Conservation (phyloP, 805 yeast species). For the Monosporozyma yasuniensis region DNA sequence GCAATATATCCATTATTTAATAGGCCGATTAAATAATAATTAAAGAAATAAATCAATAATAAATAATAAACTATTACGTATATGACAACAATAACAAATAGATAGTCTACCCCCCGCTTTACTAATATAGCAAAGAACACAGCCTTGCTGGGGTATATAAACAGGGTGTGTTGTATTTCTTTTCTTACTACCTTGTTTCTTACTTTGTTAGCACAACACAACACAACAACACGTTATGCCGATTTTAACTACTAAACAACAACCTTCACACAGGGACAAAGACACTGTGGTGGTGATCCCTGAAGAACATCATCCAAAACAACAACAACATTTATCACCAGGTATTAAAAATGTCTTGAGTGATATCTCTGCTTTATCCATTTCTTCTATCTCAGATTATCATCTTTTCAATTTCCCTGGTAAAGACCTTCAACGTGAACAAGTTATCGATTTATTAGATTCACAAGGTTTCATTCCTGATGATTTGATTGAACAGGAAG, state of each 20-base stretch:
- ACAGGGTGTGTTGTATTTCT: too few relatives aligned
- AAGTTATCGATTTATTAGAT: slow-evolving; percentile 74
- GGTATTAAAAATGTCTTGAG: slow-evolving; percentile 14
- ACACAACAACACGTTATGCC: not conserved
- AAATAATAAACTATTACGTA: too few relatives aligned
- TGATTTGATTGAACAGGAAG: slow-evolving; percentile 72
- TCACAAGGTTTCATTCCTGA: slow-evolving; percentile 86
- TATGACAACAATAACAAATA: too few relatives aligned
- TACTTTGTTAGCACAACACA: too few relatives aligned
- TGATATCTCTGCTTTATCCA: slow-evolving; percentile 35
- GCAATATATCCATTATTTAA: too few relatives aligned
- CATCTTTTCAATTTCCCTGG: slow-evolving; percentile 68
- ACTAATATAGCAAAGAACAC: too few relatives aligned
- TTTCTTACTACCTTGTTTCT: too few relatives aligned
- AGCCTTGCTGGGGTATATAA: too few relatives aligned
- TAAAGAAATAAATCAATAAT: too few relatives aligned
- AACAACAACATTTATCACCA: not conserved
- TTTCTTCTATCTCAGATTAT: slow-evolving; percentile 52
- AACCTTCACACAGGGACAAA: not conserved
- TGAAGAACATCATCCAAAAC: not conserved
- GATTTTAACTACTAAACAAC: not conserved
- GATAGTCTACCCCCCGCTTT: too few relatives aligned
- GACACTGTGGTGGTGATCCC: not conserved
- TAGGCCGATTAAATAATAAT: not conserved
- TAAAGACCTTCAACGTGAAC: slow-evolving; percentile 69